Evolutionary conservation across 1,139 yeast genomes (phyloP).

Genomic region (Pneumocystis wakefieldiae): DNA sequence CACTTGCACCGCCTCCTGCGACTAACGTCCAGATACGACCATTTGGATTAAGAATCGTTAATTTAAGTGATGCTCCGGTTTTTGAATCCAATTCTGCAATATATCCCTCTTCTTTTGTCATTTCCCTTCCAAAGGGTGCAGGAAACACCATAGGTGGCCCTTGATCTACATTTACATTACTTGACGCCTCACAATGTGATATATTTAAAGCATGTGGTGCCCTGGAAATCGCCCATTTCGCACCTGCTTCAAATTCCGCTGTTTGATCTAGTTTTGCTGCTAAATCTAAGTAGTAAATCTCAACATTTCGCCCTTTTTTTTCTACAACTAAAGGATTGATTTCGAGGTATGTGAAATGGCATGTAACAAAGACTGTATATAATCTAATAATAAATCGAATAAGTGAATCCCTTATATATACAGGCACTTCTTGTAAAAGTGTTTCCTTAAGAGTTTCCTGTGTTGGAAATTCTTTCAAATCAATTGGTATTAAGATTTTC

Average conservation of each 20-base stretch:
- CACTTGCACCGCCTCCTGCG: constrained; percentile 36
- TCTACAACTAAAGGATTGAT: constrained; percentile 34
- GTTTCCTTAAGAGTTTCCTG: constrained; percentile 23
- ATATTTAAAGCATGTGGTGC: constrained; percentile 31
- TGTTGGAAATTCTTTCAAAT: constrained; percentile 30
- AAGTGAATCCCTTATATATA: constrained; percentile 28
- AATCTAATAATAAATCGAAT: constrained; percentile 33
- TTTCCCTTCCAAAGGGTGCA: constrained; percentile 35
- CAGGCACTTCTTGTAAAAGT: constrained; percentile 29
- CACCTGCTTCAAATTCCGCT: constrained; percentile 36
- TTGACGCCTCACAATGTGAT: constrained; percentile 12
- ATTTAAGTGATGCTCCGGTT: constrained; percentile 35
- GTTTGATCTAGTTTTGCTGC: constrained; percentile 37
- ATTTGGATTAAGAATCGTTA: constrained; percentile 30
- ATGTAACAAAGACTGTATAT: constrained; percentile 34
- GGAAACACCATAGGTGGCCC: constrained; percentile 38
- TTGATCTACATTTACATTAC: constrained; percentile 25
- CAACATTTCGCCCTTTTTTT: constrained; percentile 28
- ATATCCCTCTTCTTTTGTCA: constrained; percentile 32
- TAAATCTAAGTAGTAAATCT: constrained; percentile 33
- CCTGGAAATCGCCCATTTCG: constrained; percentile 35
- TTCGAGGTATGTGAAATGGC: constrained; percentile 34
- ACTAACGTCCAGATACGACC: constrained; percentile 36
- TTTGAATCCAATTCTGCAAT: constrained; percentile 35
- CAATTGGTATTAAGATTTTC: constrained; percentile 31